Evolutionary conservation across 78 protist genomes (phyloP), one percentile per base, ranked within the genome.

Genomic region (Dictyostelium brefeldianum): DNA sequence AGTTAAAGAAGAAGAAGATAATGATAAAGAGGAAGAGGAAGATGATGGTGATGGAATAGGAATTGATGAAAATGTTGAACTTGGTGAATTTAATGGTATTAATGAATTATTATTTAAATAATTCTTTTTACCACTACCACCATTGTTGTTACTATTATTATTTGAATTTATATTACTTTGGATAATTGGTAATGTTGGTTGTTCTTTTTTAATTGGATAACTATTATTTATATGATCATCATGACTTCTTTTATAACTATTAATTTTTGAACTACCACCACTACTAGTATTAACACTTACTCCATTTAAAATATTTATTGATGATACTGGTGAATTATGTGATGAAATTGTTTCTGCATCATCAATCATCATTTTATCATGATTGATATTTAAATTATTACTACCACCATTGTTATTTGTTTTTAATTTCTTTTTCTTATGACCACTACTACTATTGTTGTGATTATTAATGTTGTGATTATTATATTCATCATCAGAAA

Each of bases 41-140:
- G 57, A 25, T 27, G 69, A 14, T 57, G 84, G 71, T 78, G 69
- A 14, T 57, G 84, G 71, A 57, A 50, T 17, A n/a, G 81, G 56
- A n/a, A 46, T 25, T 51, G 69, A 43, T 71, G 79, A 71, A n/a
- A 43, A 71, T n/a, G 53, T 10, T 71, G 79, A n/a, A 43, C 18
- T 20, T 69, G 78, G n/a, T 71, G 48, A 36, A 18, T 25, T n/a
- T 15, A 43, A 20, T 43, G 59, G 22, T 2, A 9, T 57, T 25
- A 11, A 62, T n/a, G 70, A 11, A 62, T 56, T 56, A 18, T 62
- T 62, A 29, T 62, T 62, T 62, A 25, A 25, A 62, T 62, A 25
- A 62, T 62, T 62, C 10, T 4, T 62, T 25, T 25, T 62, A 62
- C 27, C n/a, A n/a, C 5, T 74, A 17, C 20, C 5, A n/a, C 0